phyloP scores from a whole-genome alignment of 202 grass and related monocot genomes.

The Musa balbisiana region DNA sequence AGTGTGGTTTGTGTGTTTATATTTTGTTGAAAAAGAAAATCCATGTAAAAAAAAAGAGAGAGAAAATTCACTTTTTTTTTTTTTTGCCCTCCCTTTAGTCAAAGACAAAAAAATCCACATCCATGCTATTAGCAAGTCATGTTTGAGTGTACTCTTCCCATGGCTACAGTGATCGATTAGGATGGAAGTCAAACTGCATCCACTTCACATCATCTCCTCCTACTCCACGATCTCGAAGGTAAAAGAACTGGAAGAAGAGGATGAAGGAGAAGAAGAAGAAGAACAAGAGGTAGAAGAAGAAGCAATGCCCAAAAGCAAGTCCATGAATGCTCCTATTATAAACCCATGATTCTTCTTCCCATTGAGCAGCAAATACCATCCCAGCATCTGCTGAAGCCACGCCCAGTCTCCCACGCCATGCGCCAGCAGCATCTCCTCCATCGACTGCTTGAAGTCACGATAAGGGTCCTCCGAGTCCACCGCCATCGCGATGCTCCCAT shows the following conservation, averaged over 20 bases:
- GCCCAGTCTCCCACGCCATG: conserved; percentile 50
- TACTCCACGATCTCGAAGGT: conserved; percentile 17
- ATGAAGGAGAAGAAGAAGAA: conserved; percentile 19
- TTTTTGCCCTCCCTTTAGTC: no score
- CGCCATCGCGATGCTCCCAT: conserved; percentile 50
- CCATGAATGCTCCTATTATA: conserved; percentile 70
- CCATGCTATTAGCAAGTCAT: no score
- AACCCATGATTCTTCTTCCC: conserved; percentile 55
- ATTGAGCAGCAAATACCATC: conserved; percentile 72
- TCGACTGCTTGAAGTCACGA: conserved; percentile 71
- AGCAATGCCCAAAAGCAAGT: conserved; percentile 51
- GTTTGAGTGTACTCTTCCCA: no score
- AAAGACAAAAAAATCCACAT: no score
- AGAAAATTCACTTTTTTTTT: no score
- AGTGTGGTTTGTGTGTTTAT: no score
- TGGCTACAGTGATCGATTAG: no score
- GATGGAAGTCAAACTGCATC: neutral
- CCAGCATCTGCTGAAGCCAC: conserved; percentile 84
- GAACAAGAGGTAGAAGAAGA: conserved; percentile 25
- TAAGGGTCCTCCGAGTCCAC: conserved; percentile 62
- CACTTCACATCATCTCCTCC: neutral
- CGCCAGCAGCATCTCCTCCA: conserved; percentile 90
- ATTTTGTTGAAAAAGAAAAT: no score
- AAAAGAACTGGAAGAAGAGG: conserved; percentile 4
- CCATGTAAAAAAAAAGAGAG: no score